Percentiles rank a stretch among this genome's conserved stretches.
Conservation (phyloP, 2,329 filamentous ascomycete genomes). For the Stemphylium beticola region DNA sequence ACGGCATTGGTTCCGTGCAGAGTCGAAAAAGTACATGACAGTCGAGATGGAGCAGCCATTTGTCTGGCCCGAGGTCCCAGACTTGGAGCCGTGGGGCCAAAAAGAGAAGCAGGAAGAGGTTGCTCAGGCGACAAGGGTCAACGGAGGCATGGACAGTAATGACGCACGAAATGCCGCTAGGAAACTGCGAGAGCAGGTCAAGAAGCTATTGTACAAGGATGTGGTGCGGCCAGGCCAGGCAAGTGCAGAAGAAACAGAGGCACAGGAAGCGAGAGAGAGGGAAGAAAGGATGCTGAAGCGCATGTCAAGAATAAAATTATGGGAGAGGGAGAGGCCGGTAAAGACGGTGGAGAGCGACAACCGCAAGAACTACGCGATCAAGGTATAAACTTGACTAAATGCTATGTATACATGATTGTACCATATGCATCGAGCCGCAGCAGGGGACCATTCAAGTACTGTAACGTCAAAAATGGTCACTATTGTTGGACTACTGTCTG, state of each 20-base stretch:
- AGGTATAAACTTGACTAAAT: constrained; percentile 19
- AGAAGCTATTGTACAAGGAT: constrained; percentile 30
- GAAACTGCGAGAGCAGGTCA: constrained; percentile 34
- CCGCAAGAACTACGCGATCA: constrained; percentile 24
- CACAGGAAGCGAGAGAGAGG: constrained; percentile 10
- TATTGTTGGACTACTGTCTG: not conserved
- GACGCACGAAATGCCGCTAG: constrained; percentile 24
- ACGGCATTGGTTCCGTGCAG: constrained; percentile 71
- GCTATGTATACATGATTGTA: constrained; percentile 27
- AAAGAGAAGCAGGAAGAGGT: constrained; percentile 53
- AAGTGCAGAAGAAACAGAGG: constrained; percentile 9
- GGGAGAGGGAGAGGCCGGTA: constrained; percentile 33
- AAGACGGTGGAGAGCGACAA: constrained; percentile 29
- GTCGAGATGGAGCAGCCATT: constrained; percentile 88
- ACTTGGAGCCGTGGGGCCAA: constrained; percentile 52
- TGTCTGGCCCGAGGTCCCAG: constrained; percentile 78
- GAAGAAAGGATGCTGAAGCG: constrained; percentile 40
- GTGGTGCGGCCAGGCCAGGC: constrained; percentile 10
- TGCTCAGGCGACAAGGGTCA: constrained; percentile 7
- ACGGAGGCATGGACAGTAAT: constrained; percentile 11
- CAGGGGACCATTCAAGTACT: not conserved
- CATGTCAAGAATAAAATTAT: constrained; percentile 48
- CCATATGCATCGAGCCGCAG: constrained; percentile 18
- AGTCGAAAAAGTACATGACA: constrained; percentile 88
- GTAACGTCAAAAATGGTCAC: not conserved